Base-by-base conservation (phyloP, 495 filamentous ascomycete genomes). In the Margaritispora aquatica region DNA sequence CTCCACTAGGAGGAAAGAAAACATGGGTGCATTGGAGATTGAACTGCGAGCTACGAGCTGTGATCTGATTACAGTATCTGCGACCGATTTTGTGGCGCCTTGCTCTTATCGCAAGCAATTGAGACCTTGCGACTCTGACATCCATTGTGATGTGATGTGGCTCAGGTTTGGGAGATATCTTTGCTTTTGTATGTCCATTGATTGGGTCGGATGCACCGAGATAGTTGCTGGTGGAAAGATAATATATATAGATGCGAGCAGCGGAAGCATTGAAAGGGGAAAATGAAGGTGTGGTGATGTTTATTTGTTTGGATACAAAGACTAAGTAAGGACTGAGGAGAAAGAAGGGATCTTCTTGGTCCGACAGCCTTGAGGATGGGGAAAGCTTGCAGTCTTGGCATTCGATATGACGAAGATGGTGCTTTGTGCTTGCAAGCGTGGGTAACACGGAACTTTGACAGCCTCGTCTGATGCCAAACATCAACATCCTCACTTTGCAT, bases 71-170 rank as follows among this genome's bases (percentile, higher is more conserved):
- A 7, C 7, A 48, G 54, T 60, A 53, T 53, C 50, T 38, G 23
- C 19, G 26, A 22, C 26, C 11, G 49, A 11, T 26, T 57, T 44
- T 23, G 60, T 58, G 60, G 60, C 60, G 60, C 27, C 21, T 49
- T 34, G 60, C 60, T 62, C 55, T 58, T 62, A 57, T 62, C 60
- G 48, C 27, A 36, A 26, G 38, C 22, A 46, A 61, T 26, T 34
- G 27, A 17, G 26, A 29, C 48, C 21, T 51, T 9, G n/a, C n/a
- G n/a, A n/a, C n/a, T n/a, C n/a, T n/a, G n/a, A 48, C 46, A 50
- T 49, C 41, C 22, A 26, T 52, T 29, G 3, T 52, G 21, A 27
- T 29, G 27, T 59, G 27, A 29, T 38, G 26, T 15, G 29, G n/a
- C 13, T 13, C 13, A 34, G 38, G 38, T 44, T 44, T n/a, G 3